phyloP scores from a whole-genome alignment of 108 stramenopile species.

The Skeletonema grethae region DNA sequence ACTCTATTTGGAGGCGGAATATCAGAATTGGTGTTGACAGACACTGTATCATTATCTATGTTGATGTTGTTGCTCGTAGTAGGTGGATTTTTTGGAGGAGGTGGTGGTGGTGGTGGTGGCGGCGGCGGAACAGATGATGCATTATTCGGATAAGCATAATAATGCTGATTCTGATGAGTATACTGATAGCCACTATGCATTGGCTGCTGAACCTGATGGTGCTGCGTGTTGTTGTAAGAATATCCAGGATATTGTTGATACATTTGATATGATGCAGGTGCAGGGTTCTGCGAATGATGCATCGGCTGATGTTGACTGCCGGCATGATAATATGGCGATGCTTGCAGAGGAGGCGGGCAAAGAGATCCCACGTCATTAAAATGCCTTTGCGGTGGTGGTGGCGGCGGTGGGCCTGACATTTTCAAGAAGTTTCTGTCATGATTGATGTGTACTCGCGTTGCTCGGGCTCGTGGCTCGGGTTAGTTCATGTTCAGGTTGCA shows the following conservation, averaged over 20 bases:
- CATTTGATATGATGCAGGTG: neutral
- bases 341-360: slow-evolving; percentile 14
- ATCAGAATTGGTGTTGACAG: neutral
- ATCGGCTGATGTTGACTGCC: neutral
- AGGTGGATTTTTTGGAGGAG: slow-evolving; percentile 1
- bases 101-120: slow-evolving; percentile 34
- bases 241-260: slow-evolving; percentile 7
- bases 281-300: neutral
- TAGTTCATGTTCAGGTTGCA: neutral
- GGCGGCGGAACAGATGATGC: slow-evolving; percentile 17
- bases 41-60: neutral
- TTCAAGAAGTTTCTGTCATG: neutral
- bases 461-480: no score
- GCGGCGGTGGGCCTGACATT: slow-evolving; percentile 17
- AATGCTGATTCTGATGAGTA: slow-evolving; percentile 2
- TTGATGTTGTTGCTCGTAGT: slow-evolving; percentile 1
- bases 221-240: neutral
- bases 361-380: slow-evolving; percentile 11
- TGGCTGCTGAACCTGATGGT: slow-evolving; percentile 5
- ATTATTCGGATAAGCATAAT: slow-evolving; percentile 14
- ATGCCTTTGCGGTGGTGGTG: slow-evolving; percentile 16
- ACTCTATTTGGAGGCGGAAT: neutral
- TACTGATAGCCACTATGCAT: slow-evolving; percentile 2
- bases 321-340: neutral
- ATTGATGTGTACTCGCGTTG: no score